Conservation (phyloP, 2,329 filamentous ascomycete genomes). For the Verruconis gallopava region DNA sequence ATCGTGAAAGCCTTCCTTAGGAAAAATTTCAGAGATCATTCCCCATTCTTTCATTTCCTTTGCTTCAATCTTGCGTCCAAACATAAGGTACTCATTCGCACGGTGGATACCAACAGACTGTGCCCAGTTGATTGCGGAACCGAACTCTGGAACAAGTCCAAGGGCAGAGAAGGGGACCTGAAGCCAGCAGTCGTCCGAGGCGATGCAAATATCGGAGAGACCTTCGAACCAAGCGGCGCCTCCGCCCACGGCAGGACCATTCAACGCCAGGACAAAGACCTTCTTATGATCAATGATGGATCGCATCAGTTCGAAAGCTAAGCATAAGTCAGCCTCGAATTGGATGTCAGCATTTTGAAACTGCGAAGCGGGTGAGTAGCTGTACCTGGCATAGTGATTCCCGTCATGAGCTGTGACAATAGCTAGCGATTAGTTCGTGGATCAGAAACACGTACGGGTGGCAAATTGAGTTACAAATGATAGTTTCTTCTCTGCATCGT, state of each 20-base stretch:
- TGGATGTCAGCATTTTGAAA: background rate
- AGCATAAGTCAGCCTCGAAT: background rate
- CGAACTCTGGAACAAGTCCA: slow-evolving; percentile 37
- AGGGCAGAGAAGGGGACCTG: slow-evolving; percentile 37
- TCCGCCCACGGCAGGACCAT: slow-evolving; percentile 38
- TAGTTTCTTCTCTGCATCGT: slow-evolving; percentile 23
- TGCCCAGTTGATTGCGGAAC: slow-evolving; percentile 32
- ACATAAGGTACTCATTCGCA: slow-evolving; percentile 40
- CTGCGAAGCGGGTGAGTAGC: background rate
- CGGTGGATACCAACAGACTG: slow-evolving; percentile 37
- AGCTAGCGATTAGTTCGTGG: background rate
- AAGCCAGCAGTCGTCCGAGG: slow-evolving; percentile 31
- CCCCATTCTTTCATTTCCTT: slow-evolving; percentile 32
- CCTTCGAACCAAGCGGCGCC: slow-evolving; percentile 40
- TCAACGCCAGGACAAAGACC: slow-evolving; percentile 37
- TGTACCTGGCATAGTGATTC: background rate
- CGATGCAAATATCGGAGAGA: slow-evolving; percentile 36
- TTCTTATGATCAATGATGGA: slow-evolving; percentile 38
- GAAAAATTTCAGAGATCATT: slow-evolving; percentile 35
- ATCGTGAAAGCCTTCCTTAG: slow-evolving; percentile 27
- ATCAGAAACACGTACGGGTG: slow-evolving; percentile 18
- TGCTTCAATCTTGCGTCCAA: slow-evolving; percentile 32
- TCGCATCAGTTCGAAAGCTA: slow-evolving; percentile 26
- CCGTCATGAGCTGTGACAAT: background rate
- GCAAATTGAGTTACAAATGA: slow-evolving; percentile 16